phyloP scores from a whole-genome alignment of 306 rosid species.

The Cucumis sativus region Cucumber_9930_V3 NC_026656.2:6172001-6172500 shows the following conservation, averaged over 20 bases:
- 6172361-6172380: no score
- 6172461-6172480: not conserved
- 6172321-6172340: no score
- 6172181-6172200: not conserved
- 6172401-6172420: no score
- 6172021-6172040: conserved; percentile 82
- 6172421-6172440: not conserved
- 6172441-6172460: no score
- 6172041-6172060: conserved; percentile 87
- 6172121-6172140: conserved; percentile 97
- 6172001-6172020: conserved; percentile 85
- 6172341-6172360: no score
- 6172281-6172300: no score
- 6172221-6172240: not conserved
- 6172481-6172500: not conserved
- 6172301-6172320: no score
- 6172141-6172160: conserved; percentile 76
- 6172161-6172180: conserved; percentile 7
- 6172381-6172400: no score
- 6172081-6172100: conserved; percentile 94
- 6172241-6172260: not conserved
- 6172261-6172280: not conserved
- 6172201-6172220: not conserved
- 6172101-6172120: conserved; percentile 94
- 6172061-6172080: conserved; percentile 90